A percentile compares a stretch with the other conserved stretches of the same genome.
These are phyloP conservation scores for Cylindricascospora bacillispora DNA, from an alignment of 1,139 yeast species.

Conservation along the genomic window DNA sequence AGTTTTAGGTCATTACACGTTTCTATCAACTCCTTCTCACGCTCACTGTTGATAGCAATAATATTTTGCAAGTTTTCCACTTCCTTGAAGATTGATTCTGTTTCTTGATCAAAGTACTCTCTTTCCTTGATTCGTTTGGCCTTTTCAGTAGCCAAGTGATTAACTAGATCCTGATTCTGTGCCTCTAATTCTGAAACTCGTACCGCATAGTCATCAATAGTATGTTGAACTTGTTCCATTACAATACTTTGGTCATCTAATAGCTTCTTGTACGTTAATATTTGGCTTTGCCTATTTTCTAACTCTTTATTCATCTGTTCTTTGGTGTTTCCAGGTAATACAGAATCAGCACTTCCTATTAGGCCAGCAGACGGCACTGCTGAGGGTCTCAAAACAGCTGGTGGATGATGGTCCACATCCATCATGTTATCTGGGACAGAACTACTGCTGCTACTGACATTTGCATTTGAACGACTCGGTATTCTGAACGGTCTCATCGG, in stretches of 20 bases:
- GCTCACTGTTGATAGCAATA: too few species aligned
- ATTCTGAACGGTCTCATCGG: conserved; percentile 10
- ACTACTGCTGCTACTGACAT: conserved; percentile 1
- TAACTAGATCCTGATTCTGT: too few species aligned
- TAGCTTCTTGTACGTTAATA: conserved; percentile 17
- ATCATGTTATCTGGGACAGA: neutral
- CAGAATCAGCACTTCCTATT: too few species aligned
- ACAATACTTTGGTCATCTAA: conserved; percentile 24
- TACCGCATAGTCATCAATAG: conserved; percentile 22
- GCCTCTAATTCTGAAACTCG: conserved; percentile 13
- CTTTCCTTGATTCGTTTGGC: too few species aligned
- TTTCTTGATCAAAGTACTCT: too few species aligned
- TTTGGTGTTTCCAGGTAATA: neutral
- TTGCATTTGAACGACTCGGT: conserved; percentile 4
- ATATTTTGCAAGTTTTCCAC: too few species aligned
- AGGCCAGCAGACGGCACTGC: too few species aligned
- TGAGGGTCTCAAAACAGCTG: neutral
- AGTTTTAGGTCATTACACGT: conserved; percentile 13
- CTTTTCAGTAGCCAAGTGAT: too few species aligned
- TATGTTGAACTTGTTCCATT: conserved; percentile 24
- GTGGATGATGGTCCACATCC: conserved; percentile 1
- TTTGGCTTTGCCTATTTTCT: conserved; percentile 6
- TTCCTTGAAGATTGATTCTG: too few species aligned
- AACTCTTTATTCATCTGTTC: conserved; percentile 1
- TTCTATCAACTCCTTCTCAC: too few species aligned